Evolutionary conservation across 805 yeast species (phyloP), one percentile per base, ranked within the genome.

Genomic region (Alloascoidea africana): DNA sequence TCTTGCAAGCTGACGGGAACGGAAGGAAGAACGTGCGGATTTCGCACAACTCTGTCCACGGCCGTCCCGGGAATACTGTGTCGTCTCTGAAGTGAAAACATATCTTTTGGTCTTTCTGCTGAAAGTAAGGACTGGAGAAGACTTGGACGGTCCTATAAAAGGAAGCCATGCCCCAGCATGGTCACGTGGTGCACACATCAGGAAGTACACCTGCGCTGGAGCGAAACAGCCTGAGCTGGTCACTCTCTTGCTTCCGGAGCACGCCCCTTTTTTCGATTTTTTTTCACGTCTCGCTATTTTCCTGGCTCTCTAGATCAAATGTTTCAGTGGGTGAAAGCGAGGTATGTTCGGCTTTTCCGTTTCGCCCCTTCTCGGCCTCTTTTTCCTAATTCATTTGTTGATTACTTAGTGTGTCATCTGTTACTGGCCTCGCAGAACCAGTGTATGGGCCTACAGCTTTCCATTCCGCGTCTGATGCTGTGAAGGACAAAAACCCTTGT

Each of bases 361-460:
- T 14, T 8, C 6, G 6, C 14, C 14, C 6, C 34, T 32, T 8
- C 6, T 32, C n/a, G 5, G 8, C 15, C 14, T 6, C 14, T 32
- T 8, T 32, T 16, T 8, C 6, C 34, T 8, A 32, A 8, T 16
- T 5, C 15, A 8, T 32, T 8, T 32, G 11, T 8, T 8, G 8
- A 16, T 14, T 14, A 14, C 34, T 8, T 32, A 34, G 82, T 45
- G 64, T 76, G 39, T 79, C 89, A 14, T 84, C 83, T 2, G 89
- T 79, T 35, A 84, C 89, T 3, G 94, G 94, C 36, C 72, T 84
- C 8, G 89, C 89, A 2, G 94, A 82, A 51, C 94, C 94, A 18
- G 91, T 78, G 53, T 82, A 82, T 46, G 93, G 93, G 38, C 66
- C 73, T 38, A 85, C 75, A 32, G 81, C 82, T 35, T 78, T 82